phyloP scores from a whole-genome alignment of 177 flowering plant genomes.

The Vitis hybrid region DNA sequence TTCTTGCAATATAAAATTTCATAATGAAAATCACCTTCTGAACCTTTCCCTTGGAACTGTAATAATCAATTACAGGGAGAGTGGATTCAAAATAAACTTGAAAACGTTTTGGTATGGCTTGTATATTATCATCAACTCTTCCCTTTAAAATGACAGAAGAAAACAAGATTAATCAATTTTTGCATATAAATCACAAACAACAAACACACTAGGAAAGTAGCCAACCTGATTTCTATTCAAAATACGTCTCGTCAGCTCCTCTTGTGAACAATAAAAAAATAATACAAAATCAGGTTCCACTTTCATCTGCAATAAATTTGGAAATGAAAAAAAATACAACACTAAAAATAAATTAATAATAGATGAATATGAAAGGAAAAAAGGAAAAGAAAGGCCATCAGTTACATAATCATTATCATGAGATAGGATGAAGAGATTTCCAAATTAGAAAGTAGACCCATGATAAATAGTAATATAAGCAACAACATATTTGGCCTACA shows the following conservation, averaged over 20 bases:
- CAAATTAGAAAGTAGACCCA: background rate
- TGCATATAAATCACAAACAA: background rate
- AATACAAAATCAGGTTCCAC: slow-evolving; percentile 25
- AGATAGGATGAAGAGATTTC: background rate
- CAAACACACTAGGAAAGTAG: background rate
- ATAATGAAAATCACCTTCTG: slow-evolving; percentile 37
- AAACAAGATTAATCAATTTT: background rate
- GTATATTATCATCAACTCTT: slow-evolving; percentile 74
- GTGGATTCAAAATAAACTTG: slow-evolving; percentile 61
- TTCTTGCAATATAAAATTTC: background rate
- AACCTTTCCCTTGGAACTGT: slow-evolving; percentile 53
- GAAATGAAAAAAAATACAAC: too few species aligned
- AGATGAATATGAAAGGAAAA: background rate
- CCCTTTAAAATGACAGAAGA: slow-evolving; percentile 37
- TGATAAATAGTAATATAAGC: background rate
- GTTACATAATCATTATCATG: background rate
- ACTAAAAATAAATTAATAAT: too few species aligned
- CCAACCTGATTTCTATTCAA: slow-evolving; percentile 26
- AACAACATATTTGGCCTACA: slow-evolving; percentile 14
- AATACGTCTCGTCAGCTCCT: slow-evolving; percentile 23
- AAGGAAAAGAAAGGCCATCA: background rate
- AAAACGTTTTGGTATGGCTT: slow-evolving; percentile 57
- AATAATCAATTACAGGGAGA: slow-evolving; percentile 60
- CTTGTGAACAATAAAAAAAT: slow-evolving; percentile 29
- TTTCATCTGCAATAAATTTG: slow-evolving; percentile 14